Evolutionary conservation across 1,284 basidiomycete species (phyloP), one percentile per base, ranked within the genome.

Genomic region (Trichosporon inkin): DNA sequence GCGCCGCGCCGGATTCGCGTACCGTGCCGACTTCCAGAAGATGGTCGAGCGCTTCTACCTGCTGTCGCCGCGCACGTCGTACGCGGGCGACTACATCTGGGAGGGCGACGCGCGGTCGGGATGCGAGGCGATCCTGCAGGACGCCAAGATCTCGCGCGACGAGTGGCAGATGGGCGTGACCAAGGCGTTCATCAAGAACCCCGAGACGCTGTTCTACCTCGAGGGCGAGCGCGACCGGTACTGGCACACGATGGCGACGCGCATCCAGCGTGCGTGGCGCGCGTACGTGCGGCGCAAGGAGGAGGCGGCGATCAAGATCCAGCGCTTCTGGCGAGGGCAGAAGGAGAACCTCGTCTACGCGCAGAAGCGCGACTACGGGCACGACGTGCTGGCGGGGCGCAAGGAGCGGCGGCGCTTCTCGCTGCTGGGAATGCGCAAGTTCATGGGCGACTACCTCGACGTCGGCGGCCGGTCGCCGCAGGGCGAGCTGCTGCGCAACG

Each of bases 91-190:
- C 77, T 99, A 99, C 77, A 99, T 86, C 49, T 99, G 95, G 95
- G 82, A 86, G 58, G 92, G 94, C 5, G 91, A 97, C 71, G 75
- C 92, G 6, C 88, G 88, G 72, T 90, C 91, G 10, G 95, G 92
- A 17, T 99, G 95, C 73, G 87, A 94, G 79, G 86, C 86, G 67
- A 99, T 99, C 65, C 81, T 99, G 53, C 89, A 84, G 65, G 95
- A 99, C 72, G 95, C 93, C 14, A 94, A 94, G 47, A 99, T 99
- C 68, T 85, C 91, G 2, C 88, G 86, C 70, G 95, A 98, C 58
- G 94, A 99, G 78, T 99, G 95, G 95, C 95, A 99, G 79, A 96
- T 99, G 92, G 95, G 96, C 66, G 86, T 88, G 2, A 96, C 95
- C 11, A 99, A 99, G 74, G 95, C 95, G 0, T 99, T 99, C 78